Base-by-base conservation (phyloP, 2,329 filamentous ascomycete species). In the Apiospora marii region DNA sequence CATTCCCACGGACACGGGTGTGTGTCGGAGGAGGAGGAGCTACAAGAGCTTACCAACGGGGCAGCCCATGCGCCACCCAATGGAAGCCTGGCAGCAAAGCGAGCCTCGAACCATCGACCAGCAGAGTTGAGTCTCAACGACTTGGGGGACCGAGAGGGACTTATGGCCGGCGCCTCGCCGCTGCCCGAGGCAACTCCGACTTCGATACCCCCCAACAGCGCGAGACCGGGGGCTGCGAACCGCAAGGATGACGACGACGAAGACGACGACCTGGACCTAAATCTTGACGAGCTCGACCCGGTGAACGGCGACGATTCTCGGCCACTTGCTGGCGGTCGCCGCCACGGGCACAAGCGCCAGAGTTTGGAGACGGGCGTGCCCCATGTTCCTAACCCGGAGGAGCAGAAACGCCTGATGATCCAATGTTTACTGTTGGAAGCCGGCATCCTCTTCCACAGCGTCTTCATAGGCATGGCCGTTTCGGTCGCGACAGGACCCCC, bases 391-490 rank as follows among this genome's bases (percentile, higher is more conserved):
- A 84, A 81, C 49, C 80, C 88, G 68, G 87, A 93, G 79, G 86
- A 92, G 82, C 87, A 89, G 73, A 89, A 91, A 78, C 88, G 92
- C 14, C 88, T 92, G 75, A 87, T 95, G 76, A 84, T 95, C 13
- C 94, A 96, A 81, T 95, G 93, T 76, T 85, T 96, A 67, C 87
- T 96, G 34, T 88, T 96, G 3, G 94, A 96, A 82, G 93, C 93
- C 0, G 94, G 94, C 27, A 96, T 96, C 74, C 87, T 96, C 22
- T 96, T 96, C 80, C 94, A 96, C 84, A 93, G 91, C 78, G 87
- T 96, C 71, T 96, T 96, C 79, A 96, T 96, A 77, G 94, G 94
- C 74, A 95, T 96, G 93, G 93, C 94, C 4, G 87, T 96, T 43
- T 94, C 92, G 0, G 94, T 96, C 0, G 92, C 94, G 0, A 94